Base-by-base conservation (phyloP, 108 stramenopile species). In the Pseudonitzschia pungens region DNA sequence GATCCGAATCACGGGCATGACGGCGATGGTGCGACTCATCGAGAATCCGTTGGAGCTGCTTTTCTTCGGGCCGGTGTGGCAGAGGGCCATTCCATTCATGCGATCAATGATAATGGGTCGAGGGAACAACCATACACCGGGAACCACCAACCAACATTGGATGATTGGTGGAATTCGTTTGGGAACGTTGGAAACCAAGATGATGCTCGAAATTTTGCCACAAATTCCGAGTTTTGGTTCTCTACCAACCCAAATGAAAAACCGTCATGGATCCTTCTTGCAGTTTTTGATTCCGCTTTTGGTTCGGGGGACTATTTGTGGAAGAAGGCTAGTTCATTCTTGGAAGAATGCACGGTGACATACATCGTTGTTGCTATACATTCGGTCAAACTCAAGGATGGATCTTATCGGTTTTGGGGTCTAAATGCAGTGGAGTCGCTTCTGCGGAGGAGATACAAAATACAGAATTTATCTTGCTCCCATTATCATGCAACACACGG, bases 401-500 rank as follows among this genome's bases (percentile, higher is more conserved):
- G 71, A 36, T 59, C 56, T 24, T 70, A 72, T 11, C 9, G 58
- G 50, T 72, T 73, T 15, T 48, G 33, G 8, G 84, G 84, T 9
- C 27, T 74, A 7, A 42, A 40, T 9, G 79, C 84, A 18, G 73
- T 67, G 14, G n/a, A 81, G 41, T 59, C 67, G 26, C 54, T 86
- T 28, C 42, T 81, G 24, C 29, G 68, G 18, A 67, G 21, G 24
- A 56, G 69, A 22, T 86, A 83, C 80, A 86, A 86, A 68, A 65
- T 86, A 26, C 85, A 86, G 48, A 36, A 76, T 67, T 70, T 86
- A 71, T 55, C 59, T 36, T 28, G 28, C 5, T 77, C 80, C 16
- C 80, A 86, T 56, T 75, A 68, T 55, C 68, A 70, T 28, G 73
- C 64, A 7, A 62, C 64, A 41, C 45, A 29, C 7, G 42, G 63